phyloP scores from a whole-genome alignment of 305 asterid species.

The Stenogyne calaminthoides region DNA sequence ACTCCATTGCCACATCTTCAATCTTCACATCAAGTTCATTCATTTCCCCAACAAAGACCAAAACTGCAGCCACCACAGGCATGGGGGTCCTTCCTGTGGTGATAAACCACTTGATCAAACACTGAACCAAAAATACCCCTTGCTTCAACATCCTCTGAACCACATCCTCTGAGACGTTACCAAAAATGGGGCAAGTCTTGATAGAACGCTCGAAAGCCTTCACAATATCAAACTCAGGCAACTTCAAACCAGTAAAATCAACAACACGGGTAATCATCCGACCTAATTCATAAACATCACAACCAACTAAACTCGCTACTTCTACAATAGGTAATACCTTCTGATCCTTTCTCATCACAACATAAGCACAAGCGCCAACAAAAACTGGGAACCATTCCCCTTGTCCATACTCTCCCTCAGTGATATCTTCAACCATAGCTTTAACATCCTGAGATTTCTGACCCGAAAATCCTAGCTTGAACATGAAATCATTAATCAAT shows the following conservation, averaged over 20 bases:
- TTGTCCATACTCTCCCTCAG: slow-evolving; percentile 66
- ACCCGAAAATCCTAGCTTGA: slow-evolving; percentile 45
- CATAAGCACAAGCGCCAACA: slow-evolving; percentile 75
- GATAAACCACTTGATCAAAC: slow-evolving; percentile 83
- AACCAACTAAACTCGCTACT: slow-evolving; percentile 53
- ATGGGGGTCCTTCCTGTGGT: slow-evolving; percentile 79
- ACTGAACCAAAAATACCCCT: slow-evolving; percentile 77
- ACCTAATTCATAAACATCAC: slow-evolving; percentile 69
- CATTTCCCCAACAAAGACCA: slow-evolving; percentile 66
- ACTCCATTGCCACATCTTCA: slow-evolving; percentile 57
- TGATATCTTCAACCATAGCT: slow-evolving; percentile 47
- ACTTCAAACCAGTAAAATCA: slow-evolving; percentile 52
- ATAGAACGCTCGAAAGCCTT: slow-evolving; percentile 48
- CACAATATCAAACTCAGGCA: slow-evolving; percentile 73
- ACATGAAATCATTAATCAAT: slow-evolving; percentile 49
- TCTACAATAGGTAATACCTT: slow-evolving; percentile 49
- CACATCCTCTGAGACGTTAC: slow-evolving; percentile 41
- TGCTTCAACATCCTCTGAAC: slow-evolving; percentile 59
- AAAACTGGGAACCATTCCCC: slow-evolving; percentile 73
- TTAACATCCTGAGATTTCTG: slow-evolving; percentile 46
- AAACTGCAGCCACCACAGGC: slow-evolving; percentile 80
- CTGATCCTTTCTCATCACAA: slow-evolving; percentile 62
- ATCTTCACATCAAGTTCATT: slow-evolving; percentile 54
- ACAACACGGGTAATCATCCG: slow-evolving; percentile 69
- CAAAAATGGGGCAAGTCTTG: slow-evolving; percentile 39